Evolutionary conservation across 345 rosid genomes (phyloP), one percentile per base, ranked within the genome.

Genomic region (Cardamine resedifolia): DNA sequence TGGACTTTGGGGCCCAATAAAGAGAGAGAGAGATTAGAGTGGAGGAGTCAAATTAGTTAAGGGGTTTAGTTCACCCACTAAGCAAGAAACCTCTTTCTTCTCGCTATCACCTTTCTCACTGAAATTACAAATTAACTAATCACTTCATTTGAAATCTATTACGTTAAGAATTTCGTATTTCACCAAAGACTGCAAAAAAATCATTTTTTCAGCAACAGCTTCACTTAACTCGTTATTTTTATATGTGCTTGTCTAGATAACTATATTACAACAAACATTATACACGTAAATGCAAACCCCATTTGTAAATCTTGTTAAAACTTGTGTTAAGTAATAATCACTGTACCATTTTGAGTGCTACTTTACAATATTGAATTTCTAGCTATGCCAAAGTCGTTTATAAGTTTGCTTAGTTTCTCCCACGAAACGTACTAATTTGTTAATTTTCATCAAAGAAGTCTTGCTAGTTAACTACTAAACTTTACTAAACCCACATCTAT

Each of bases 31-130:
- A 47, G 59, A 50, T 47, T 39, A 24, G 18, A 49, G 10, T 33
- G 28, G 33, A 26, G 64, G 21, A 53, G 50, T 68, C 55, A 12
- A 68, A 43, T 63, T 55, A 63, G 76, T 71, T 58, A 71, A 71
- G 49, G 36, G 80, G 77, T 58, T 77, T 77, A 64, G 80, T 58
- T 77, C 76, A 77, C 68, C 80, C 76, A 77, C 80, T 71, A 4
- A 20, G 49, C 68, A 71, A 49, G 71, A 30, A 50, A 70, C 38
- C 66, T 60, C 68, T 41, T 33, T 53, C 62, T 53, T 44, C 49
- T 58, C 58, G 7, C 12, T 57, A 36, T 63, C 9, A 53, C 59
- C 49, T 33, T 71, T 71, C 26, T 71, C 45, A 30, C 15, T 48
- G 4, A 39, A 64, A 64, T 64, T 64, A 70, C 71, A 30, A 70